A percentile compares a stretch with the other conserved stretches of the same genome.
phyloP scores from a whole-genome alignment of 768 basidiomycete genomes.

The Russula compacta region DNA sequence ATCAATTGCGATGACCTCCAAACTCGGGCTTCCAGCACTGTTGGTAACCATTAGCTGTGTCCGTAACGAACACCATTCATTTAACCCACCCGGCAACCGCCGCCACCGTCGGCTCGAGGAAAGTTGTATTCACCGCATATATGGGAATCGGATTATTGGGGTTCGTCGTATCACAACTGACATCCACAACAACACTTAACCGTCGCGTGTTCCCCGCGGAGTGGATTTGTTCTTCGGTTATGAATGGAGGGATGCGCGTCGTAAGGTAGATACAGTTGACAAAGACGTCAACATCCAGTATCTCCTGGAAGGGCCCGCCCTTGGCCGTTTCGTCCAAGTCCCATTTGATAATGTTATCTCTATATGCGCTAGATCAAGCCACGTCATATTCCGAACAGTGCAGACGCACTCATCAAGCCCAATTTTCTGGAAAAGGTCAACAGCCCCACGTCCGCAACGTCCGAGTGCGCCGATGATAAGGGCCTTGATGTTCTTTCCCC shows the following conservation, averaged over 20 bases:
- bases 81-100: slow-evolving; percentile 67
- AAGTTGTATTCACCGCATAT: slow-evolving; percentile 89
- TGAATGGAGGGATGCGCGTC: slow-evolving; percentile 75
- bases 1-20: slow-evolving; percentile 92
- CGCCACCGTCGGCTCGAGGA: slow-evolving; percentile 82
- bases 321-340: slow-evolving; percentile 94
- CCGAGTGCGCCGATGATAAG: slow-evolving; percentile 96
- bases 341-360: slow-evolving; percentile 94
- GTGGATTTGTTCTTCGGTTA: slow-evolving; percentile 61
- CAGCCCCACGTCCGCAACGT: slow-evolving; percentile 88
- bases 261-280: slow-evolving; percentile 99
- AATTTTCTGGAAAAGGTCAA: slow-evolving; percentile 91
- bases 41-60: slow-evolving; percentile 14
- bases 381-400: not conserved
- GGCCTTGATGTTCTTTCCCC: slow-evolving; percentile 67
- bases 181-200: slow-evolving; percentile 84
- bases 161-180: slow-evolving; percentile 98
- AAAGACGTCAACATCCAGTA: slow-evolving; percentile 94
- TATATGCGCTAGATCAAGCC: slow-evolving; percentile 26
- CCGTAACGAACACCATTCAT: not conserved
- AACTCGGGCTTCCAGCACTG: slow-evolving; percentile 53
- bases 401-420: slow-evolving; percentile 81
- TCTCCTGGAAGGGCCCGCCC: slow-evolving; percentile 93
- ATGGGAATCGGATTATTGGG: slow-evolving; percentile 97
- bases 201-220: slow-evolving; percentile 59